Conservation (phyloP, 176 grass and related monocot species). For the Aegilops speltoides region DNA sequence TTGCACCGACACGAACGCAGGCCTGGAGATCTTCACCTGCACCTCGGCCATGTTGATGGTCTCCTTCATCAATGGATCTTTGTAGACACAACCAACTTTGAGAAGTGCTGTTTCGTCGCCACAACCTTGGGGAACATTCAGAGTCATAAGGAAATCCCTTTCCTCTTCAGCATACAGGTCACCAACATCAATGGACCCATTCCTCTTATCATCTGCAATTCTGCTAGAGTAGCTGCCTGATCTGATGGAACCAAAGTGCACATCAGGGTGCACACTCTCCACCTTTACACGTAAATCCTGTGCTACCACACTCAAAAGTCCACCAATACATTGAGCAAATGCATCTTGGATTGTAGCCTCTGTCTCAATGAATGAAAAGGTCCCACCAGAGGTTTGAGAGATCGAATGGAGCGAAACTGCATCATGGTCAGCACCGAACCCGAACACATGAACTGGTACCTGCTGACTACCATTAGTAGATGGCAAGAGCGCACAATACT, state of each 20-base stretch:
- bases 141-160: constrained; percentile 78
- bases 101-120: constrained; percentile 57
- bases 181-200: constrained; percentile 66
- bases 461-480: constrained; percentile 43
- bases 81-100: constrained; percentile 68
- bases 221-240: constrained; percentile 79
- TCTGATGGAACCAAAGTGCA: constrained; percentile 64
- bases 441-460: constrained; percentile 86
- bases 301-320: constrained; percentile 81
- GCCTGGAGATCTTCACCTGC: constrained; percentile 72
- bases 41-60: constrained; percentile 54
- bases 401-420: constrained; percentile 73
- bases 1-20: constrained; percentile 46
- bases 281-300: constrained; percentile 67
- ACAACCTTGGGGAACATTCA: constrained; percentile 56
- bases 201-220: constrained; percentile 50
- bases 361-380: constrained; percentile 92
- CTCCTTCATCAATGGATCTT: constrained; percentile 73
- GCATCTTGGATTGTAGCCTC: constrained; percentile 91
- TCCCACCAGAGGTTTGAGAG: constrained; percentile 83
- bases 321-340: constrained; percentile 93
- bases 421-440: constrained; percentile 91
- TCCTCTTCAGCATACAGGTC: constrained; percentile 94
- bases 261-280: constrained; percentile 55
- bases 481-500: constrained; percentile 73